Base-by-base conservation (phyloP, 2,329 filamentous ascomycete genomes). In the Daldinia eschscholtzii region DNA sequence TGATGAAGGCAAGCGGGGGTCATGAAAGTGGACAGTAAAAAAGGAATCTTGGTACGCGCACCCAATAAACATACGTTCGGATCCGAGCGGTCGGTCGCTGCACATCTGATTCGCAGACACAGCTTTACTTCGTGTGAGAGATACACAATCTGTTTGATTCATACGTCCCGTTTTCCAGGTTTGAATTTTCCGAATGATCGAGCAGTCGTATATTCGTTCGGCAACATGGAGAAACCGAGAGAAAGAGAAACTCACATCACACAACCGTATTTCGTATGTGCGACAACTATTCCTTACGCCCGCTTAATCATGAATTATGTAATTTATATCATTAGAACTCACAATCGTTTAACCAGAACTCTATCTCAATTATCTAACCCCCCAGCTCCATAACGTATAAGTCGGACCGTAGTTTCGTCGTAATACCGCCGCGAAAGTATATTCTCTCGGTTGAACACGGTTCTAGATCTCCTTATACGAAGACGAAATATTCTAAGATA, bases 51-150 rank as follows among this genome's bases (percentile, higher is more conserved):
- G 66, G 69, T 71, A 71, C 66, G 61, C 41, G 50, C 57, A 63
- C 53, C 56, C 56, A 71, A 63, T 67, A 65, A 57, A 68, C 65
- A 64, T 65, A 63, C 63, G 63, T 70, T 70, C 71, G 71, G 71
- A 71, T 72, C 71, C 71, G 71, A 73, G 64, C 65, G 65, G 67
- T 57, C 58, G 71, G 71, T 68, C 62, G 52, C 64, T 68, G 65
- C 69, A 71, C 64, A 39, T 68, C 65, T 70, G 69, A 71, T 73
- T 73, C 70, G 70, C 65, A 71, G 70, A 44, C 46, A 48, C 50
- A 53, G 20, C 59, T 65, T 53, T 39, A 53, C 62, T 60, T 33
- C 61, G 60, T 64, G 63, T 64, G 64, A 64, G 58, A 71, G 58
- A 71, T 46, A 65, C 62, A 70, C 61, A 66, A 63, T 61, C 57